Percentiles rank a stretch among this genome's conserved stretches.
Evolutionary conservation across 2,329 filamentous ascomycete genomes (phyloP).

Genomic region (Grosmannia huntii): DNA sequence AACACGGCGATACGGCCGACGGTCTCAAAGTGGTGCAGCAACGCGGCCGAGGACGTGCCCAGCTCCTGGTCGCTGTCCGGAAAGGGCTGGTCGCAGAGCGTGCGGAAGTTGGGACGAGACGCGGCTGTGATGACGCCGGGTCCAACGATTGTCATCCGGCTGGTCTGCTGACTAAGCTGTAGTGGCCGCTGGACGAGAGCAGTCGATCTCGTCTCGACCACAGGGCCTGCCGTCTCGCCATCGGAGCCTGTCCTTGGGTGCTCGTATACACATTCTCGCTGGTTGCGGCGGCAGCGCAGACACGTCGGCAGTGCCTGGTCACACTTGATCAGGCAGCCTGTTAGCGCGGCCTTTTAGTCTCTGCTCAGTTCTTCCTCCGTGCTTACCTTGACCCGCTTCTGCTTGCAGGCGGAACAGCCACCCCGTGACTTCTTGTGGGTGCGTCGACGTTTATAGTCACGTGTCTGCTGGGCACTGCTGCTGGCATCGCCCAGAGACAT

Average conservation of each 20-base stretch:
- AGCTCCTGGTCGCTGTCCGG: conserved; percentile 2
- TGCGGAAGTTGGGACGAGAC: conserved; percentile 1
- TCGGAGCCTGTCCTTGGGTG: neutral
- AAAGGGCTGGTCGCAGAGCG: conserved; percentile 4
- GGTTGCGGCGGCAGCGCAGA: conserved; percentile 13
- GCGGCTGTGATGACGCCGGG: neutral
- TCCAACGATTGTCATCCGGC: neutral
- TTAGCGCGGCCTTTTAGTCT: neutral
- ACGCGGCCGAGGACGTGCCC: conserved; percentile 10
- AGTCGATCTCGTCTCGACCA: neutral
- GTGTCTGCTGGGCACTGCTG: conserved; percentile 5
- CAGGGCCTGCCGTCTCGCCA: neutral
- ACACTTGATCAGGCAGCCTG: conserved; percentile 7
- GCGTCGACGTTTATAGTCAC: conserved; percentile 13
- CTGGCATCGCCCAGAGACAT: conserved; percentile 14
- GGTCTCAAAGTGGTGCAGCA: conserved; percentile 12
- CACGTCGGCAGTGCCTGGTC: conserved; percentile 12
- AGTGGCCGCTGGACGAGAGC: neutral
- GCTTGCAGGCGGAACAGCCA: conserved; percentile 14
- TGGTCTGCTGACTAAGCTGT: no score
- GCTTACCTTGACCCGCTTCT: conserved; percentile 14
- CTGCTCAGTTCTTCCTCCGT: no score
- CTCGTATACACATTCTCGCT: conserved; percentile 11
- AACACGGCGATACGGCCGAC: conserved; percentile 4
- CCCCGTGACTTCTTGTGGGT: conserved; percentile 13